Evolutionary conservation across 805 yeast species (phyloP), one percentile per base, ranked within the genome.

Genomic region (Saccharomyces cerevisiae): DNA sequence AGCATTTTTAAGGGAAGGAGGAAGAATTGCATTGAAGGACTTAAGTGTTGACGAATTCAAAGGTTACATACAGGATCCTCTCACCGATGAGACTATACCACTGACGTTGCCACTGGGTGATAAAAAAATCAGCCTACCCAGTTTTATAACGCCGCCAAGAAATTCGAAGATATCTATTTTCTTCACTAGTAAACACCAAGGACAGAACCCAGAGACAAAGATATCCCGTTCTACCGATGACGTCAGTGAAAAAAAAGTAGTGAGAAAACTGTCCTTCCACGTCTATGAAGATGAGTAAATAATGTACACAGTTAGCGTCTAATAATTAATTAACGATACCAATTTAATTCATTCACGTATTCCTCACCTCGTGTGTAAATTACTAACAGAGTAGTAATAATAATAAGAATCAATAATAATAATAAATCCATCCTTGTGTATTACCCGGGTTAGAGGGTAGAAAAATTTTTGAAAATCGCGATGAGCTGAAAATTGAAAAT

Each of bases 81-180:
- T 41, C 14, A 50, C 55, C 21, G 28, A 28, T 6, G 57, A 53
- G 26, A 46, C 48, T 4, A 50, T 48, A 2, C 61, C 57, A 4
- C 50, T 63, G 41, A 60, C 62, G 1, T 32, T 63, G 27, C 67
- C 59, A 30, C 10, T 46, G 2, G 57, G 55, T 31, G 49, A 43
- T 11, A 49, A 48, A 14, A 57, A 56, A 32, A 56, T 47, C 1
- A 36, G 26, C 22, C 52, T 63, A 46, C 67, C 67, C 31, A 55
- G 31, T 22, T 61, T 54, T 49, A 57, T 61, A 2, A 63, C 67
- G 2, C 67, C 67, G 1, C 67, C 67, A 17, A 58, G 67, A 46
- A 57, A 59, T 48, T 13, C 26, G 24, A 29, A 29, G 41, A 28
- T 28, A 9, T 47, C 32, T n/a, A 24, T 13, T 28, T 46, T 46